Percentiles rank a stretch among this genome's conserved stretches.
Conservation (phyloP, 345 rosid species). For the Carallia brachiata region DNA sequence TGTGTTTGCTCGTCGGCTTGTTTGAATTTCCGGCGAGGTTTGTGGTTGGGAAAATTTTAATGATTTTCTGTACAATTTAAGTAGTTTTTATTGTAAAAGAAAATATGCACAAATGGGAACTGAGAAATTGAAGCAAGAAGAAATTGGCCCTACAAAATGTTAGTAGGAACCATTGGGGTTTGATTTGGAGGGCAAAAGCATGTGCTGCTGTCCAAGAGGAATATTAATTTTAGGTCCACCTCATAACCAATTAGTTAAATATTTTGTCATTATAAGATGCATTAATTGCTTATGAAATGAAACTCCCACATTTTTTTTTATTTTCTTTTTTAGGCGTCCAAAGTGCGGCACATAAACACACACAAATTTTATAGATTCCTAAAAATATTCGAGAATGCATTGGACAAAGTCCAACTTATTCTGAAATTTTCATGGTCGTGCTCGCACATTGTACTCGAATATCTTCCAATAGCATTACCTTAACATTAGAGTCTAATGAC, state of each 20-base stretch:
- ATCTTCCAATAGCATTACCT: no score
- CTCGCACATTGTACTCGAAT: no score
- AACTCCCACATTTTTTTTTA: no score
- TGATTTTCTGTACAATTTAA: background rate
- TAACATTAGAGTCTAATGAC: no score
- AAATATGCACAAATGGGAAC: background rate
- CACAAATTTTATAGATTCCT: no score
- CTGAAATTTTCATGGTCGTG: no score
- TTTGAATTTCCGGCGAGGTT: slow-evolving; percentile 36
- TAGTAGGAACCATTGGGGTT: slow-evolving; percentile 9
- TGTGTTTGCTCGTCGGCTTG: background rate
- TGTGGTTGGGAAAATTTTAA: slow-evolving; percentile 22
- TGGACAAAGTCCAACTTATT: no score
- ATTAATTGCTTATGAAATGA: background rate
- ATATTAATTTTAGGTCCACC: slow-evolving; percentile 4
- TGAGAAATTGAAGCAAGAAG: background rate
- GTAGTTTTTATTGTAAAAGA: no score
- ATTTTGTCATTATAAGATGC: background rate
- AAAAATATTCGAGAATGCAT: no score
- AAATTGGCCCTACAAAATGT: slow-evolving; percentile 28
- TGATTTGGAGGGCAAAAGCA: slow-evolving; percentile 44
- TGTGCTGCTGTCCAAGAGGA: slow-evolving; percentile 40
- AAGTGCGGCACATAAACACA: no score
- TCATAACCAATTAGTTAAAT: slow-evolving; percentile 9
- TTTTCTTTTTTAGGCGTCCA: no score